Conservation (phyloP, 163 green algal genomes). For the Chlamydomonas reinhardtii region DNA sequence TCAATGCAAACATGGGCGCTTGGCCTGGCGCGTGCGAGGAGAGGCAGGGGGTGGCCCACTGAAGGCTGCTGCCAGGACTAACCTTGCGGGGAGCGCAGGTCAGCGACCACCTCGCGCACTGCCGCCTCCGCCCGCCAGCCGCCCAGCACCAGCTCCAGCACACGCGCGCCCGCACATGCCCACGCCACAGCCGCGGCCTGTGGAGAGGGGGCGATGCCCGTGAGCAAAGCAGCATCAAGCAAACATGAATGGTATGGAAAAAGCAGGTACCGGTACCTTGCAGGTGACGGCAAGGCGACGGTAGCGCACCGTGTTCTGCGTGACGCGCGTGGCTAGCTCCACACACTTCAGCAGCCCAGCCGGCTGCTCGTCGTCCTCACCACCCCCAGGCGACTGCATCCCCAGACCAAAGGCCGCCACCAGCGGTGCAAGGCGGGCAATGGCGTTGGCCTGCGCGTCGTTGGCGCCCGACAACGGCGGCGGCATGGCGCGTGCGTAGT, state of each 20-base stretch:
- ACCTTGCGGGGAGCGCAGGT: background rate
- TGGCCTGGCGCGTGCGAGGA: too few relatives aligned
- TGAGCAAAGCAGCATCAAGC: background rate
- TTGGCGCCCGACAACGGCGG: slow-evolving; percentile 59
- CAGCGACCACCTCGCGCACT: background rate
- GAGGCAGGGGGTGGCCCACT: too few relatives aligned
- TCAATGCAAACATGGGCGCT: too few relatives aligned
- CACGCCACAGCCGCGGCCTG: slow-evolving; percentile 53
- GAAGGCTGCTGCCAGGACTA: too few relatives aligned
- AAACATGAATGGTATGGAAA: background rate
- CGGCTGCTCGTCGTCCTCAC: background rate
- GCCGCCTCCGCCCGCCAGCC: slow-evolving; percentile 18
- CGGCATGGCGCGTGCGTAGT: slow-evolving; percentile 45
- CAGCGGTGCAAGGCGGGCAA: slow-evolving; percentile 60
- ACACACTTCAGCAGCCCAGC: slow-evolving; percentile 7
- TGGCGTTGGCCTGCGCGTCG: slow-evolving; percentile 67
- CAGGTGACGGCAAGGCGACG: too few relatives aligned
- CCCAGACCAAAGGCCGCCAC: slow-evolving; percentile 53
- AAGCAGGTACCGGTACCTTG: background rate
- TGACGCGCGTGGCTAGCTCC: slow-evolving; percentile 58
- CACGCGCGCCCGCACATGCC: slow-evolving; percentile 52
- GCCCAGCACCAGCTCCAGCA: slow-evolving; percentile 61
- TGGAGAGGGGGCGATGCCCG: background rate
- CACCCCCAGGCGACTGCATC: background rate
- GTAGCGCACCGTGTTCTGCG: slow-evolving; percentile 59